phyloP scores from a whole-genome alignment of 495 filamentous ascomycete species.

The Aspergillus funiculosus region DNA sequence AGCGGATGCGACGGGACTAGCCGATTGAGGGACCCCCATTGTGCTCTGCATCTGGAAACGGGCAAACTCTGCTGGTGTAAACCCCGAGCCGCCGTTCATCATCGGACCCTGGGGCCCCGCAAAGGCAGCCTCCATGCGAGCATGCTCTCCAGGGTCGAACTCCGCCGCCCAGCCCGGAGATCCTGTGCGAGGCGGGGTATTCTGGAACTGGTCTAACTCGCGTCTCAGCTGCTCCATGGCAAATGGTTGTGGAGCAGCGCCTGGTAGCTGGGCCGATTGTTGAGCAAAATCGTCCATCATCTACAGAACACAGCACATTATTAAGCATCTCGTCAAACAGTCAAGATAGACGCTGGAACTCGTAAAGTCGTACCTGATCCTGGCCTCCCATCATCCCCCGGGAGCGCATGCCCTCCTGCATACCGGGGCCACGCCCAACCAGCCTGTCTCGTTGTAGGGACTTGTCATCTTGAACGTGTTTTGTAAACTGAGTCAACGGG shows the following conservation, averaged over 20 bases:
- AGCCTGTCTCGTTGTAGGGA: constrained; percentile 85
- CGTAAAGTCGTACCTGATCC: constrained; percentile 49
- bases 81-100: constrained; percentile 50
- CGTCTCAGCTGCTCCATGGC: constrained; percentile 66
- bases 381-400: constrained; percentile 53
- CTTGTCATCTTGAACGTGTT: constrained; percentile 92
- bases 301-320: constrained; percentile 35
- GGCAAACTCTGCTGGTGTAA: constrained; percentile 79
- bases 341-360: too few relatives aligned
- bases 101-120: constrained; percentile 46
- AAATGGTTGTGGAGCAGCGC: constrained; percentile 50
- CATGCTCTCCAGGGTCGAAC: constrained; percentile 62
- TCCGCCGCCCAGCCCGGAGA: constrained; percentile 65
- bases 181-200: constrained; percentile 50
- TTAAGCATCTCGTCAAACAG: constrained; percentile 1
- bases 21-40: constrained; percentile 49
- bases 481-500: constrained; percentile 92
- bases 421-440: constrained; percentile 59
- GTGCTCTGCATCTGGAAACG: constrained; percentile 70
- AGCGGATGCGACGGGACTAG: constrained; percentile 45
- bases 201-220: constrained; percentile 57
- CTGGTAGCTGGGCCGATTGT: constrained; percentile 56
- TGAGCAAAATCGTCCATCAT: constrained; percentile 93
- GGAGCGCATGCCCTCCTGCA: constrained; percentile 62
- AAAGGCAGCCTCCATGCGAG: constrained; percentile 76